phyloP scores from a whole-genome alignment of 495 filamentous ascomycete species.

The Haplographium delicatum region DNA sequence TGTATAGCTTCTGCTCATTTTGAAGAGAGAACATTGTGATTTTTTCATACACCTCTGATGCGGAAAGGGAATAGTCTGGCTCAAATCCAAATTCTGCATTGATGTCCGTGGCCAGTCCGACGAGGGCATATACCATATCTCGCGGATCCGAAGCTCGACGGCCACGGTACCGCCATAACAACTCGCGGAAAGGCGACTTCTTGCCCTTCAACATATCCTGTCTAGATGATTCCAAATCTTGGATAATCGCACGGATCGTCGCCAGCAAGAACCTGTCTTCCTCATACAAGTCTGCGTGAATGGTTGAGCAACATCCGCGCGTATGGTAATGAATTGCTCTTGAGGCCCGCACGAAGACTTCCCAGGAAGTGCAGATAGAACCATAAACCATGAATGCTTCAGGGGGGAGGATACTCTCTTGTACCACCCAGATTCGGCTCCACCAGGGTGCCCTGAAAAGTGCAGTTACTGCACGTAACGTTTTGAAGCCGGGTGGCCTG shows the following conservation, averaged over 20 bases:
- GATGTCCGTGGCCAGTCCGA: not conserved
- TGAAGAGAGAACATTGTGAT: not conserved
- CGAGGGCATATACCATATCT: slow-evolving; percentile 1
- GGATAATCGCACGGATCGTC: not conserved
- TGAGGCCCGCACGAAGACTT: not conserved
- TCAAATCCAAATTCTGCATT: not conserved
- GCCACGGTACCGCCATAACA: not conserved
- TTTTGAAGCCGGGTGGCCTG: not conserved
- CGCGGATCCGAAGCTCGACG: not conserved
- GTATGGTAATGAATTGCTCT: not conserved
- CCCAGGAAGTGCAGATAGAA: not conserved
- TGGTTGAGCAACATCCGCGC: not conserved
- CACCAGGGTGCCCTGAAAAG: not conserved
- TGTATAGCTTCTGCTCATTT: not conserved
- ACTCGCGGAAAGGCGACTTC: not conserved
- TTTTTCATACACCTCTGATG: not conserved
- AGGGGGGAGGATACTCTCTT: not conserved
- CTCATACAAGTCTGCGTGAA: not conserved
- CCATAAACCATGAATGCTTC: not conserved
- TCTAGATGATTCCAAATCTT: not conserved
- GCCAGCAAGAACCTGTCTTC: not conserved
- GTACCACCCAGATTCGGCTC: not conserved
- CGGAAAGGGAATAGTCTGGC: not conserved
- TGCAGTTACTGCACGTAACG: not conserved
- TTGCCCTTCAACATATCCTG: not conserved